A percentile compares a stretch with the other conserved stretches of the same genome.
phyloP scores from a whole-genome alignment of 495 filamentous ascomycete species.

The Aspergillus funiculosus region DNA sequence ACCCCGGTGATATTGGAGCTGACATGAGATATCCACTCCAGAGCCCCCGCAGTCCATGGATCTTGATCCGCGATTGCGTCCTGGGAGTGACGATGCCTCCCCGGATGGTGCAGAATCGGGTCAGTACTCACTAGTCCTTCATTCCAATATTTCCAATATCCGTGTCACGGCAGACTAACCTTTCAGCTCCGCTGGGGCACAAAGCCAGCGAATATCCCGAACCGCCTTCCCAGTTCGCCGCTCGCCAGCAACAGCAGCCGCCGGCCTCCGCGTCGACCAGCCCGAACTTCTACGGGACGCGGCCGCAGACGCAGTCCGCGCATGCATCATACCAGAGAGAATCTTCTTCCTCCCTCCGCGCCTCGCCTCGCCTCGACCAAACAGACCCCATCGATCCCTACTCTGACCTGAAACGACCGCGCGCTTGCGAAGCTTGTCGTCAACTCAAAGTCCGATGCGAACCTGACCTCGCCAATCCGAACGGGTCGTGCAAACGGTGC shows the following conservation, averaged over 20 bases:
- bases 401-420: conserved; percentile 64
- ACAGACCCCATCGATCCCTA: conserved; percentile 34
- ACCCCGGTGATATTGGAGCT: conserved; percentile 6
- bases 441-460: conserved; percentile 89
- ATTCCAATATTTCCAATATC: conserved; percentile 2
- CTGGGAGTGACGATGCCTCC: conserved; percentile 13
- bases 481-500: conserved; percentile 76
- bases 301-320: conserved; percentile 4
- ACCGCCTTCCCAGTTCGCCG: conserved; percentile 23
- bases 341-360: not conserved
- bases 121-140: conserved; percentile 7
- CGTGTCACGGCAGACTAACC: conserved; percentile 13
- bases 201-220: conserved; percentile 28
- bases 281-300: conserved; percentile 6
- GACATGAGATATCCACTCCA: conserved; percentile 13
- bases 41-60: conserved; percentile 27
- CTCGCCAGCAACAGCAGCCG: conserved; percentile 6
- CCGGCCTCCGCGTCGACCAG: not conserved
- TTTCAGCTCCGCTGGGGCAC: conserved; percentile 5
- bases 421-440: conserved; percentile 92
- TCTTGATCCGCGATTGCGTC: conserved; percentile 30
- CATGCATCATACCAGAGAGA: not conserved
- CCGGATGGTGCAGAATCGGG: conserved; percentile 15
- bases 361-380: conserved; percentile 4
- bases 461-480: conserved; percentile 48